Base-by-base conservation (phyloP, 495 filamentous ascomycete species). In the Parachaetomium inaequale region DNA sequence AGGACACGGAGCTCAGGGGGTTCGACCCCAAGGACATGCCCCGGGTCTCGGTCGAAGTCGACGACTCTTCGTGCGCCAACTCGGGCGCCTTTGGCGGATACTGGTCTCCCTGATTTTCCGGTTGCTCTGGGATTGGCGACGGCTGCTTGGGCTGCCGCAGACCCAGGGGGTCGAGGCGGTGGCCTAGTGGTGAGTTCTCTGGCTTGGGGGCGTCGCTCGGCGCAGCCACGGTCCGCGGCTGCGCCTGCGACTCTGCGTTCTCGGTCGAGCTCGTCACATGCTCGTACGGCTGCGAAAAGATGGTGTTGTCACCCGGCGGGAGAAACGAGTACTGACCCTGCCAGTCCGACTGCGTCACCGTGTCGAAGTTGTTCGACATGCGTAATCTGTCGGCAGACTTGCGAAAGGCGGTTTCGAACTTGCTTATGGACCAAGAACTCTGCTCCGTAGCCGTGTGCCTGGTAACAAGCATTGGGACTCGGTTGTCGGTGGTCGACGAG, bases 261-360 rank as follows among this genome's bases (percentile, higher is more conserved):
- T 76, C 77, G 28, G 67, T 66, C 36, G 75, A 74, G 63, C 63
- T 71, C 53, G 76, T 64, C 56, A 75, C 70, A 66, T 82, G 79
- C 43, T 83, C 77, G 68, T 78, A 83, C 38, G 76, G 53, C 56
- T 79, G 77, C 36, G 78, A 70, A 67, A 81, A 80, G 57, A 83
- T 70, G 61, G 64, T 76, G 68, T 71, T 78, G 63, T 82, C 81
- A 61, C 76, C 78, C 47, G 80, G 74, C 53, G 80, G 79, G 47
- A 81, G 76, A 68, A 80, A 84, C 42, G 81, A 79, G 71, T 83
- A 84, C 68, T 80, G 79, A 68, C 81, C 77, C 68, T 78, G 81
- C 82, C 82, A 84, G 77, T 84, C 81, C 68, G 82, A 77, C 79
- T 84, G 81, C 74, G 82, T 79, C 67, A 79, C 78, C 59, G 76